These are phyloP conservation scores for Ogataea hybrid DNA, from an alignment of 1,139 yeast species.

Conservation along the genomic window DNA sequence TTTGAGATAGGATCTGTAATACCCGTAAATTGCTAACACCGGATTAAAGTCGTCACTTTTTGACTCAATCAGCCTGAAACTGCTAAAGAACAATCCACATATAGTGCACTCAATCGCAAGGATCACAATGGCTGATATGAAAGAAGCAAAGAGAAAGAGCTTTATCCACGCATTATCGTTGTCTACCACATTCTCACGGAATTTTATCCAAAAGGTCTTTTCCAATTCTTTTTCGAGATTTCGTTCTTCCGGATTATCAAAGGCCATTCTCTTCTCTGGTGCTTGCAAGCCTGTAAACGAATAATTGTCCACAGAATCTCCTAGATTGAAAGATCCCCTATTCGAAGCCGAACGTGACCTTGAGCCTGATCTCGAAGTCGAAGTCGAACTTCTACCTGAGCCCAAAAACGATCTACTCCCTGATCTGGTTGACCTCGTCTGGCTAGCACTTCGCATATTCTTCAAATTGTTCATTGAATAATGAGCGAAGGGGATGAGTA, in stretches of 20 bases:
- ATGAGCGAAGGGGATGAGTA: too few relatives aligned
- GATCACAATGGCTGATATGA: slow-evolving; percentile 7
- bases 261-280: slow-evolving; percentile 8
- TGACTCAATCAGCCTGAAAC: slow-evolving; percentile 7
- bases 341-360: slow-evolving; percentile 15
- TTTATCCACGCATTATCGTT: slow-evolving; percentile 16
- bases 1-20: slow-evolving; percentile 8
- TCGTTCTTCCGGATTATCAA: slow-evolving; percentile 12
- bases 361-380: slow-evolving; percentile 8
- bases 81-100: slow-evolving; percentile 13
- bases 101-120: slow-evolving; percentile 13
- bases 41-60: slow-evolving; percentile 9
- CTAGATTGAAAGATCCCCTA: slow-evolving; percentile 6
- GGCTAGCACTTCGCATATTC: slow-evolving; percentile 9
- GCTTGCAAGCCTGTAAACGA: slow-evolving; percentile 13
- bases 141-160: slow-evolving; percentile 8
- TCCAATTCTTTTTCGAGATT: slow-evolving; percentile 14
- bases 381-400: slow-evolving; percentile 11
- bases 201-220: slow-evolving; percentile 11
- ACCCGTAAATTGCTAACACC: slow-evolving; percentile 13
- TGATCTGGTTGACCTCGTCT: slow-evolving; percentile 12
- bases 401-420: slow-evolving; percentile 15
- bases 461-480: slow-evolving; percentile 1
- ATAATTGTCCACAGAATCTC: slow-evolving; percentile 7
- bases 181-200: slow-evolving; percentile 12